A percentile compares a stretch with the other conserved stretches of the same genome.
phyloP scores from a whole-genome alignment of 306 rosid species.

The Rosa rugosa region DNA sequence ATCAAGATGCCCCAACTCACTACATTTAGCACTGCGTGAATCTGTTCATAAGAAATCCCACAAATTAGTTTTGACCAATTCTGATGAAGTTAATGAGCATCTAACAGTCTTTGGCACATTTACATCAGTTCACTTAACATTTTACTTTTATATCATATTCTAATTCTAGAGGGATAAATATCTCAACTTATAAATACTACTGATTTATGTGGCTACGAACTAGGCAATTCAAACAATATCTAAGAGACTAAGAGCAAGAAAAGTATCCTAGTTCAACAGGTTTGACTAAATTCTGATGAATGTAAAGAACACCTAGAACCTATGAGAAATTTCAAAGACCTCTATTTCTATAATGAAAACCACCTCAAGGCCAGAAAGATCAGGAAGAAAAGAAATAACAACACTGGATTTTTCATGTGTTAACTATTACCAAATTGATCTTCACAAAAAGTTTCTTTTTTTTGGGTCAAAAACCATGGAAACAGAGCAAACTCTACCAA shows the following conservation, averaged over 20 bases:
- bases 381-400: not conserved
- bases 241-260: not conserved
- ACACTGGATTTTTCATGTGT: not conserved
- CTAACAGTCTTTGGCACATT: not conserved
- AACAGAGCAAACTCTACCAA: not conserved
- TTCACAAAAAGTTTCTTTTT: not conserved
- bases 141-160: not conserved
- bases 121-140: not conserved
- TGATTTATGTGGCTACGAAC: not conserved
- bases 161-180: not conserved
- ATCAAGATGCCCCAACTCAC: conserved; percentile 80
- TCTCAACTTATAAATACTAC: not conserved
- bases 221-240: not conserved
- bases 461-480: not conserved
- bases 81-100: not conserved
- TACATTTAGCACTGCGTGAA: conserved; percentile 70
- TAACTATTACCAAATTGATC: not conserved
- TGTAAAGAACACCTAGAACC: not conserved
- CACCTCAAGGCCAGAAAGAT: not conserved
- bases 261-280: not conserved
- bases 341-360: not conserved
- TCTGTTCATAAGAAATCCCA: conserved; percentile 29
- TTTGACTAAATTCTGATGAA: not conserved
- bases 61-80: conserved; percentile 8
- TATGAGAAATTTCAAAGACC: not conserved